Evolutionary conservation across 140 eudicot species (phyloP).

Genomic region (Bidens hawaiensis): DNA sequence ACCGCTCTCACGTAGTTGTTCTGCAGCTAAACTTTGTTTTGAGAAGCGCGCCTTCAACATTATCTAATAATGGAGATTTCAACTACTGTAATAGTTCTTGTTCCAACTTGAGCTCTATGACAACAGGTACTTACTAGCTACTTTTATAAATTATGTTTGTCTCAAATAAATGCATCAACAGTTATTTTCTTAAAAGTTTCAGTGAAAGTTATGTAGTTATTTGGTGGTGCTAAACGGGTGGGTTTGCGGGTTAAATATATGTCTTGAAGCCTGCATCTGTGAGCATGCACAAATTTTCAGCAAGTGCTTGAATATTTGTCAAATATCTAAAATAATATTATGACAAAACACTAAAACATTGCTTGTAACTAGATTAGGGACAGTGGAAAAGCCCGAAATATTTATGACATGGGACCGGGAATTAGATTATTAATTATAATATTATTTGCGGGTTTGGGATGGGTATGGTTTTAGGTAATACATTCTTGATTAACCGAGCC

Average conservation of each 20-base stretch:
- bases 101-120: constrained; percentile 20
- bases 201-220: not conserved
- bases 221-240: not conserved
- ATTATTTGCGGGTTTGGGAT: too few species aligned
- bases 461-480: too few species aligned
- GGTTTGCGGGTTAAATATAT: not conserved
- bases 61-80: constrained; percentile 56
- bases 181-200: not conserved
- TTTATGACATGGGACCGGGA: not conserved
- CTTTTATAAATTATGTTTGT: not conserved
- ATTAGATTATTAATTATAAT: not conserved
- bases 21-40: constrained; percentile 78
- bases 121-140: constrained; percentile 45
- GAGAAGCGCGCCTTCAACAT: constrained; percentile 39
- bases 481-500: too few species aligned
- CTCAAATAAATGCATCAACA: not conserved
- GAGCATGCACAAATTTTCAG: not conserved
- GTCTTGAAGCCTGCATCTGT: not conserved
- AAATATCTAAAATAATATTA: not conserved
- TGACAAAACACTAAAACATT: not conserved
- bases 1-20: constrained; percentile 68
- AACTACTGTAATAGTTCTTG: constrained; percentile 20
- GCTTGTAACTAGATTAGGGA: not conserved
- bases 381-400: not conserved
- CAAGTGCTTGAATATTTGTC: not conserved